These are phyloP conservation scores for Pseudozyma tsukubaensis DNA, from an alignment of 1,284 basidiomycete genomes.

Conservation along the genomic window DNA sequence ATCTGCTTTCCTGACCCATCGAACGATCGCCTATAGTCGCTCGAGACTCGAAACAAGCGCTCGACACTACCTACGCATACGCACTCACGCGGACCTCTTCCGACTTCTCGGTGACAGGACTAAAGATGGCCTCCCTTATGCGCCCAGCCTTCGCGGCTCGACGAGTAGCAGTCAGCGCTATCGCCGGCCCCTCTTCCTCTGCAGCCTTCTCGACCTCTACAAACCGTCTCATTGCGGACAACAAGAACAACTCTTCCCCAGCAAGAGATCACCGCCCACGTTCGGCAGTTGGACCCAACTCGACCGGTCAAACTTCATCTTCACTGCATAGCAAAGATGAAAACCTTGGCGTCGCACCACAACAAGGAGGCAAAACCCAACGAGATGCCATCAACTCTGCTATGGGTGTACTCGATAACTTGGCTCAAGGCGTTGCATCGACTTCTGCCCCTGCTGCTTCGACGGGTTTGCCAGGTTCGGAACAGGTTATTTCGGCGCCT, in stretches of 20 bases:
- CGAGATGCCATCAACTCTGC: slow-evolving; percentile 34
- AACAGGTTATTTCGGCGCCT: not conserved
- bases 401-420: slow-evolving; percentile 30
- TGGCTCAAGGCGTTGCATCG: slow-evolving; percentile 21
- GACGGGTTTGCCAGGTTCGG: not conserved
- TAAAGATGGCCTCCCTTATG: slow-evolving; percentile 26
- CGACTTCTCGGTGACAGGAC: no score
- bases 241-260: slow-evolving; percentile 25
- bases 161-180: not conserved
- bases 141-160: slow-evolving; percentile 5
- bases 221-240: slow-evolving; percentile 16
- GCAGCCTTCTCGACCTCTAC: slow-evolving; percentile 13
- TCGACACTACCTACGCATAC: no score
- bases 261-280: slow-evolving; percentile 30
- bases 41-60: no score
- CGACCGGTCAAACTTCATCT: slow-evolving; percentile 6
- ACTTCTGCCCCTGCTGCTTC: not conserved
- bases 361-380: slow-evolving; percentile 23
- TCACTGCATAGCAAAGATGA: slow-evolving; percentile 16
- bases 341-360: slow-evolving; percentile 7
- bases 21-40: no score
- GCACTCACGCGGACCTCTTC: no score
- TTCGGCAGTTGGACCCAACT: slow-evolving; percentile 14
- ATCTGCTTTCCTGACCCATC: no score
- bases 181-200: slow-evolving; percentile 18